Conservation (phyloP, 192 early-diverging fungal species). For the Phycomyces nitens region DNA sequence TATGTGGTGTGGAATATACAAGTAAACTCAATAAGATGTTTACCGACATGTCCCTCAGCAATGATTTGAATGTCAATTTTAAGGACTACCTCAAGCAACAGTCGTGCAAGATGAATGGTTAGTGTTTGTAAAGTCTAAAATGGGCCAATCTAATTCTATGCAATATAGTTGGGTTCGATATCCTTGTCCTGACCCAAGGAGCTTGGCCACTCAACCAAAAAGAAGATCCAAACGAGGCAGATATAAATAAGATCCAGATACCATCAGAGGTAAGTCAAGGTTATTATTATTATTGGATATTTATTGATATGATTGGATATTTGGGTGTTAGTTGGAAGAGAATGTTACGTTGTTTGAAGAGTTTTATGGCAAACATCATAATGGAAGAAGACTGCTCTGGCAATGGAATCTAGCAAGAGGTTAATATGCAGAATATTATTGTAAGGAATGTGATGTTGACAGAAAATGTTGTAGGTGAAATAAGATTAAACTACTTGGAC, state of each 20-base stretch:
- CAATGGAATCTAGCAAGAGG: slow-evolving; percentile 77
- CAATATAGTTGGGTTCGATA: slow-evolving; percentile 60
- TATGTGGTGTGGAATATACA: slow-evolving; percentile 94
- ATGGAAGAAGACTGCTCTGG: slow-evolving; percentile 77
- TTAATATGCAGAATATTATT: slow-evolving; percentile 28
- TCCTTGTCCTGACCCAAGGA: slow-evolving; percentile 74
- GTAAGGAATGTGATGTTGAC: background rate
- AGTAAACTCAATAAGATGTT: slow-evolving; percentile 95
- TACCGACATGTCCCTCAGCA: slow-evolving; percentile 86
- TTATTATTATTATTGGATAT: too few species aligned
- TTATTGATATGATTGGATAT: background rate
- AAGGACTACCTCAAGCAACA: slow-evolving; percentile 54
- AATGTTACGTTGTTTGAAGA: slow-evolving; percentile 63
- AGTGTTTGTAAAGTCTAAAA: background rate
- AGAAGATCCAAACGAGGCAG: slow-evolving; percentile 6
- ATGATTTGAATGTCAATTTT: slow-evolving; percentile 85
- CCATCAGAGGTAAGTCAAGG: slow-evolving; percentile 72
- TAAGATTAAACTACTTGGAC: slow-evolving; percentile 61
- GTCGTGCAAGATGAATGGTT: slow-evolving; percentile 21
- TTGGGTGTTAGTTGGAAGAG: slow-evolving; percentile 53
- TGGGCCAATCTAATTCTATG: background rate
- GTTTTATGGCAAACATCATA: slow-evolving; percentile 71
- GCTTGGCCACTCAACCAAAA: slow-evolving; percentile 78
- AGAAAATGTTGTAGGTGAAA: slow-evolving; percentile 49
- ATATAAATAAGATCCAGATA: slow-evolving; percentile 56